Evolutionary conservation across 1,139 yeast genomes (phyloP).

Genomic region (Groenewaldozyma sp.): DNA sequence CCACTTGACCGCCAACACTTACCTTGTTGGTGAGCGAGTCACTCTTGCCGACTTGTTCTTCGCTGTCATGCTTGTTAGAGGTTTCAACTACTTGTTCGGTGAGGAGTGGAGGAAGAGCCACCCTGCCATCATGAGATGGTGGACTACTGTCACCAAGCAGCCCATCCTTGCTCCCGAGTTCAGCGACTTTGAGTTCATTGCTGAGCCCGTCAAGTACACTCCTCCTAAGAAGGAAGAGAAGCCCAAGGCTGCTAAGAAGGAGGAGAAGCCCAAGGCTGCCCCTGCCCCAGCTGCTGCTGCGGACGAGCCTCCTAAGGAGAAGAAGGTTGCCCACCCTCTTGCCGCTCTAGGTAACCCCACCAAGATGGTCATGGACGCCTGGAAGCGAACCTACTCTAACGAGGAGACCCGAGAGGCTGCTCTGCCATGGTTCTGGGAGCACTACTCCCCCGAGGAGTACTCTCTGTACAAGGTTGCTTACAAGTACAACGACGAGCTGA

Average conservation of each 20-base stretch:
- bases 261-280: conserved; percentile 39
- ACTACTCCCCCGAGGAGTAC: conserved; percentile 88
- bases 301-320: conserved; percentile 32
- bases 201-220: conserved; percentile 50
- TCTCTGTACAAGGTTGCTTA: conserved; percentile 92
- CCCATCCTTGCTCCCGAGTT: conserved; percentile 42
- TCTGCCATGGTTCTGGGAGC: conserved; percentile 97
- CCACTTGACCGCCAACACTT: conserved; percentile 60
- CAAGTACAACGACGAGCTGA: conserved; percentile 97
- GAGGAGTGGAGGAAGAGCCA: conserved; percentile 63
- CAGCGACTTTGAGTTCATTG: conserved; percentile 30
- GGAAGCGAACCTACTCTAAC: conserved; percentile 97
- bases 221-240: conserved; percentile 70
- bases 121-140: conserved; percentile 84
- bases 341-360: conserved; percentile 65
- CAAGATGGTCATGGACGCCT: conserved; percentile 65
- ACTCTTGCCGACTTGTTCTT: conserved; percentile 74
- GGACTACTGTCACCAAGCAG: conserved; percentile 55
- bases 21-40: conserved; percentile 83
- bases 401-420: conserved; percentile 94
- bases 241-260: conserved; percentile 55
- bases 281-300: conserved; percentile 31
- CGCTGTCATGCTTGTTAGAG: conserved; percentile 53
- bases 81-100: conserved; percentile 63
- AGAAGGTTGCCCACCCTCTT: conserved; percentile 86